Base-by-base conservation (phyloP, 768 basidiomycete genomes). In the Coprinopsis cinerea region DNA sequence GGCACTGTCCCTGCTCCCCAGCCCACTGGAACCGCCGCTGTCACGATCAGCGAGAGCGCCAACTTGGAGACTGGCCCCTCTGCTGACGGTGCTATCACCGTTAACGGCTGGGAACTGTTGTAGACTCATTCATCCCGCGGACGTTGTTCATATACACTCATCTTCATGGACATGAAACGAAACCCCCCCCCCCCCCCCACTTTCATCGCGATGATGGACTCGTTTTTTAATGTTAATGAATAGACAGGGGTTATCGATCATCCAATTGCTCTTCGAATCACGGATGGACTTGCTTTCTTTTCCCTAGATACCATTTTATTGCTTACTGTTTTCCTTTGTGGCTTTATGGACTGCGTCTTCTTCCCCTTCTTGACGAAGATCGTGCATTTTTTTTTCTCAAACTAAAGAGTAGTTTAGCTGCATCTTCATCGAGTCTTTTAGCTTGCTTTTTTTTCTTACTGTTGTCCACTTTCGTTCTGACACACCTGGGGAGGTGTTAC, bases 51-150 rank as follows among this genome's bases (percentile, higher is more conserved):
- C 17, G 36, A 39, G 36, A 39, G 10, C 41, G 41, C 41, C 41
- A 43, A 43, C 41, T 11, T 23, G 22, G 18, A 24, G 9, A 43
- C 41, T 43, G 41, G 41, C 9, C 22, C 41, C 24, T 43, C 60
- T 34, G 51, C 53, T 25, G 54, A 54, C 18, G 40, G 58, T 36
- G 54, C 60, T 26, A 62, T 75, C 48, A 69, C 63, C 50, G 74
- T 81, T 45, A 61, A 71, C 41, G 82, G 81, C 13, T 73, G 78
- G 73, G 59, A n/a, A n/a, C n/a, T n/a, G n/a, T n/a, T n/a, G n/a
- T n/a, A n/a, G n/a, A n/a, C n/a, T n/a, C n/a, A n/a, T n/a, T n/a
- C n/a, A n/a, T n/a, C n/a, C n/a, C n/a, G n/a, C n/a, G n/a, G n/a
- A n/a, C n/a, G n/a, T n/a, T n/a, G n/a, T n/a, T n/a, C n/a, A n/a